A percentile compares a stretch with the other conserved stretches of the same genome.
These are phyloP conservation scores for Parietaria judaica DNA, from an alignment of 306 rosid species.

Conservation along the genomic window DNA sequence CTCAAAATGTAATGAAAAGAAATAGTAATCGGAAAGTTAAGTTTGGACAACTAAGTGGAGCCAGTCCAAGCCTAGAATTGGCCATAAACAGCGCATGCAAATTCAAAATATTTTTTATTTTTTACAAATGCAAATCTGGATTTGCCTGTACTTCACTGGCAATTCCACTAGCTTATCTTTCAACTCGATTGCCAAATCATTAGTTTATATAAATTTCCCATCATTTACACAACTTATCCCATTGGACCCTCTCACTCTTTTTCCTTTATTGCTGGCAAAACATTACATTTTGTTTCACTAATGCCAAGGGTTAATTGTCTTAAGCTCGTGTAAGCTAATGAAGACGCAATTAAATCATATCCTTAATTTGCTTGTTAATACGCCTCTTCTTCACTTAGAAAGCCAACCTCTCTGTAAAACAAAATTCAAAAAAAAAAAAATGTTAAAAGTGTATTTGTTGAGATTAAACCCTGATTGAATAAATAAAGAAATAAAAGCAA, in stretches of 20 bases:
- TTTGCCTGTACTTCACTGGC: not conserved
- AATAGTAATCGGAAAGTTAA: no score
- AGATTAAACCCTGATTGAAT: not conserved
- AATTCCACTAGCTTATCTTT: not conserved
- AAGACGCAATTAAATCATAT: not conserved
- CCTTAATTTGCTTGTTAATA: not conserved
- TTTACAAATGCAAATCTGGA: not conserved
- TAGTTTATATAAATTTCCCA: constrained; percentile 5
- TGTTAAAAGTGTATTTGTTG: no score
- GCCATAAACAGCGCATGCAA: constrained; percentile 1
- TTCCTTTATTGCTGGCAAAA: constrained; percentile 1
- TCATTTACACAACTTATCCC: not conserved
- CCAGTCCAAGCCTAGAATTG: not conserved
- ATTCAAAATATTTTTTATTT: no score
- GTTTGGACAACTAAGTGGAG: not conserved
- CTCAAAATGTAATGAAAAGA: not conserved
- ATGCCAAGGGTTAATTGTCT: not conserved
- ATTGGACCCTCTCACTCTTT: no score
- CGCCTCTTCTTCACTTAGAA: not conserved
- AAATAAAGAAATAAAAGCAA: not conserved
- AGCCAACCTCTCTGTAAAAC: no score
- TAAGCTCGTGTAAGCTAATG: not conserved
- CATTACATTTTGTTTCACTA: not conserved
- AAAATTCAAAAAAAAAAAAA: no score
- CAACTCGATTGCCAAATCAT: constrained; percentile 11